Base-by-base conservation (phyloP, 352 stramenopile species). In the Aphanomyces stellatus region DNA sequence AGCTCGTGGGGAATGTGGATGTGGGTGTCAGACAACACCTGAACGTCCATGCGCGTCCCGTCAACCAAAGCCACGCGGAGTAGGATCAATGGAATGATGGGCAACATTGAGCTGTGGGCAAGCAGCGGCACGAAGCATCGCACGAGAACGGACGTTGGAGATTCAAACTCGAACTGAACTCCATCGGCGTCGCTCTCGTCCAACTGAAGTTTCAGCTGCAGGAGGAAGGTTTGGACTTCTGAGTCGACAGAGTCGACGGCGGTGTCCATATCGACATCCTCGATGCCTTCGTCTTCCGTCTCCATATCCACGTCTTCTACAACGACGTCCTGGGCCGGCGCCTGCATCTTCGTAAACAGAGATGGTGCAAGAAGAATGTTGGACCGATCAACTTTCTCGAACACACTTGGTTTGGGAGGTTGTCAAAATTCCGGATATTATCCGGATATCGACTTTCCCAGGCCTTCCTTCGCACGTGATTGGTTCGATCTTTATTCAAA, bases 261-360 rank as follows among this genome's bases (percentile, higher is more conserved):
- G 37, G 11, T 24, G 17, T 51, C 55, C 55, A 64, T 51, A 19
- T 51, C 34, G 11, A 64, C 55, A n/a, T 64, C 55, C 15, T 64
- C 35, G 22, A 37, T 25, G 17, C 11, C 40, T 27, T 64, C n/a
- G 11, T 48, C 22, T 4, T 43, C 25, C 7, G 35, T n/a, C 10
- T 34, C 35, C 55, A 64, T 64, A 17, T 64, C 55, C 7, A 64
- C 34, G 55, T 53, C 55, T 43, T 64, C 55, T 24, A 64, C 55
- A 28, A 64, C 53, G 17, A 62, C 35, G 35, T 34, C 19, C 24
- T n/a, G 27, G 19, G n/a, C n/a, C 37, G 2, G 37, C 37, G n/a
- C n/a, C 37, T 11, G 37, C 37, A n/a, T 11, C 37, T 46, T 46
- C 37, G 37, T 46, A n/a, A n/a, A n/a, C n/a, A n/a, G n/a, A n/a